Evolutionary conservation across 2,329 filamentous ascomycete genomes (phyloP), one percentile per base, ranked within the genome.

Genomic region (Esteya vermicola): DNA sequence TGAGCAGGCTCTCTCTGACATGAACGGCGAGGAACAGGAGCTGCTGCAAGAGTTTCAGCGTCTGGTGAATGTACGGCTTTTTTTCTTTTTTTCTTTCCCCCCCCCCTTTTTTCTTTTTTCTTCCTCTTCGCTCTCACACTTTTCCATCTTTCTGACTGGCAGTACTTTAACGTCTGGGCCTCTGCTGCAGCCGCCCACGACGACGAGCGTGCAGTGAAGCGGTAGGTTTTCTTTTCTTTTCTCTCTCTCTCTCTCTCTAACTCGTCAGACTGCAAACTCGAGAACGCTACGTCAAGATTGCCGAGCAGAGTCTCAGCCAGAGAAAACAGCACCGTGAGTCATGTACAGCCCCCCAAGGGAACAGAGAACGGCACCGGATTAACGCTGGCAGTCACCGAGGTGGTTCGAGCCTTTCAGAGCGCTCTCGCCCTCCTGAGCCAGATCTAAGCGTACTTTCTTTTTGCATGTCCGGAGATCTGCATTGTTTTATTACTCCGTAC

Each of bases 81-180:
- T 19, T 14, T 16, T 12, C 4, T 9, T n/a, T n/a, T n/a, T n/a
- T n/a, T n/a, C n/a, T n/a, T n/a, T n/a, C n/a, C n/a, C n/a, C n/a
- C n/a, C n/a, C n/a, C n/a, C n/a, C n/a, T n/a, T n/a, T n/a, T n/a
- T n/a, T n/a, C n/a, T n/a, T n/a, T n/a, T n/a, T n/a, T n/a, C n/a
- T n/a, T n/a, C n/a, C n/a, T n/a, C n/a, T n/a, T n/a, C n/a, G n/a
- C n/a, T n/a, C 12, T 21, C 14, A 26, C 6, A 16, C 16, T 6
- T 22, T 20, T 26, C 6, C 22, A 23, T 14, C 23, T 9, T 18
- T 13, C 39, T 33, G 10, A 37, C 22, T 8, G 1, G 10, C 13
- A 93, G 85, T 82, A 81, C 54, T 93, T 93, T 56, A 70, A 70
- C 43, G 62, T 78, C 27, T 95, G 88, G 86, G 81, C 83, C 20